phyloP scores from a whole-genome alignment of 176 grass and related monocot species.

The Olyra latifolia region DNA sequence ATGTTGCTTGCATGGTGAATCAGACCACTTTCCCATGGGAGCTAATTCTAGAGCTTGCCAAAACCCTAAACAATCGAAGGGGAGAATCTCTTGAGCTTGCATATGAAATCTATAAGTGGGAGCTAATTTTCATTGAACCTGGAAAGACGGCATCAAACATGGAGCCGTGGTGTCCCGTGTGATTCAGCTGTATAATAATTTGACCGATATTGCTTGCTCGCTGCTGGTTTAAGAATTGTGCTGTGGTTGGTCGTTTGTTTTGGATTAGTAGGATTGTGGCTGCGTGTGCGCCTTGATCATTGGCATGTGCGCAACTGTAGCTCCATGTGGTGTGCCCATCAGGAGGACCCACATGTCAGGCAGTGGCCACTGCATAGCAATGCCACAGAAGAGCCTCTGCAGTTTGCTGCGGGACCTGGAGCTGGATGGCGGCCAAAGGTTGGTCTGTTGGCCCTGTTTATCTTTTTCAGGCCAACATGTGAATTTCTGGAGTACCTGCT shows the following conservation, averaged over 20 bases:
- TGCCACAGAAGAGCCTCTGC: background rate
- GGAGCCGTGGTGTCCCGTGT: constrained; percentile 24
- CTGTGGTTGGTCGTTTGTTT: background rate
- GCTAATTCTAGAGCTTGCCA: background rate
- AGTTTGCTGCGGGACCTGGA: constrained; percentile 38
- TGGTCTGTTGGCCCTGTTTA: constrained; percentile 21
- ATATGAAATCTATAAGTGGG: background rate
- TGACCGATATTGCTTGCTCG: background rate
- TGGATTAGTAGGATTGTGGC: constrained; percentile 12
- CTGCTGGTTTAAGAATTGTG: constrained; percentile 7
- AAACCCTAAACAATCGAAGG: background rate
- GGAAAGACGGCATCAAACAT: constrained; percentile 31
- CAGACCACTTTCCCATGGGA: background rate
- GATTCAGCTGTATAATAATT: constrained; percentile 32
- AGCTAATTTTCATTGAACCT: background rate
- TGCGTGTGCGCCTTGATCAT: constrained; percentile 17
- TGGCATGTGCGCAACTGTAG: constrained; percentile 19
- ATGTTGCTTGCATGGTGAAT: background rate
- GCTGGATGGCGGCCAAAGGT: constrained; percentile 8
- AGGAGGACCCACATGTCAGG: constrained; percentile 21
- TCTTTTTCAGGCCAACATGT: constrained; percentile 48
- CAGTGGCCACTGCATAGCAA: background rate
- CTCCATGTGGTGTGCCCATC: constrained; percentile 16
- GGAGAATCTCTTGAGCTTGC: constrained; percentile 21
- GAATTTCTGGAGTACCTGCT: constrained; percentile 32